Evolutionary conservation across 2,329 filamentous ascomycete genomes (phyloP), one percentile per base, ranked within the genome.

Genomic region (Penicillium sp.): DNA sequence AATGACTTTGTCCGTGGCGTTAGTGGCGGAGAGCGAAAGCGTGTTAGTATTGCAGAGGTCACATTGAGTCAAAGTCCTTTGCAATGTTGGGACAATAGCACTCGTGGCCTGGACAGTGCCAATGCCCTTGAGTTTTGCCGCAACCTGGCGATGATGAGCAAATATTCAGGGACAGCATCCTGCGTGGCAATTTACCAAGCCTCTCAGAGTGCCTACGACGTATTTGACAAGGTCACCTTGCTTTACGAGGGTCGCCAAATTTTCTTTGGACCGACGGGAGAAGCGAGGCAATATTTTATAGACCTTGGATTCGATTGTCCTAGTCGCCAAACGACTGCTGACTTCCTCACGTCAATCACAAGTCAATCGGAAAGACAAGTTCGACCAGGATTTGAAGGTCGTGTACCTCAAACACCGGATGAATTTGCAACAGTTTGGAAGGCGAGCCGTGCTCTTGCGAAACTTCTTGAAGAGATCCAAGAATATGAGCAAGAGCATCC

Each of bases 191-290:
- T 81, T 8, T 84, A 84, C 59, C 74, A 77, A 57, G 74, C 73
- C 6, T 69, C 67, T 34, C 69, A 52, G 21, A 34, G 23, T 80
- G 65, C 64, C n/a, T 68, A 68, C 33, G 62, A 68, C 27, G 45
- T 82, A 7, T 90, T 91, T 56, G 87, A 91, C 68, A 90, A 89
- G 65, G 82, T 82, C 0, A 75, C 82, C 0, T 83, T 91, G 0
- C 72, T 91, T 0, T 89, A 91, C 63, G 85, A 90, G 58, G 88
- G 88, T 0, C 80, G 84, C 0, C 81, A 90, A 63, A 90, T 91
- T 61, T 92, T 84, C 73, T 91, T 85, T 56, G 89, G 89, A 0
- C 79, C 81, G 0, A 80, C 82, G 0, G 62, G 62, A 1, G 68
- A 75, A 2, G 88, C 88, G 0, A 84, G 80, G 51, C 64, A 62